These are phyloP conservation scores for Ilyonectria robusta DNA, from an alignment of 2,329 filamentous ascomycete genomes.

Conservation along the genomic window DNA sequence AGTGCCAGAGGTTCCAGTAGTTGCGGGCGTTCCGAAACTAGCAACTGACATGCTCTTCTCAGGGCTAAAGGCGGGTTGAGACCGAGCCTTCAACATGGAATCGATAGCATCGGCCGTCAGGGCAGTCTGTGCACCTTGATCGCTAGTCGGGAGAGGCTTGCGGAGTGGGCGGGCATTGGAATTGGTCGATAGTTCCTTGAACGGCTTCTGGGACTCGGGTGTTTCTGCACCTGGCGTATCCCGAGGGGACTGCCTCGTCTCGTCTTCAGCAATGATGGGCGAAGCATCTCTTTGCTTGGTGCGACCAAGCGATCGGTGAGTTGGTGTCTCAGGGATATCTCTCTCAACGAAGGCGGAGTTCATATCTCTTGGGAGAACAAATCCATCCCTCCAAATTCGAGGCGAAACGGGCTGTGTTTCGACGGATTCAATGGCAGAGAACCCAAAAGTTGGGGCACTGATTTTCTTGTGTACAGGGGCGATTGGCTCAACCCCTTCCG, in stretches of 20 bases:
- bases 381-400: conserved; percentile 68
- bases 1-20: conserved; percentile 56
- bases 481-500: conserved; percentile 58
- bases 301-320: conserved; percentile 59
- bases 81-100: conserved; percentile 72
- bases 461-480: conserved; percentile 47
- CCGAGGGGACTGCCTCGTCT: conserved; percentile 68
- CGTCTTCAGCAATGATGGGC: conserved; percentile 75
- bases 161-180: conserved; percentile 57
- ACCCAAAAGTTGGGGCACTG: conserved; percentile 53
- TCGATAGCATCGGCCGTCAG: conserved; percentile 89
- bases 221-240: conserved; percentile 59
- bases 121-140: conserved; percentile 86
- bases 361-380: conserved; percentile 68
- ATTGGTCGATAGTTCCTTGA: conserved; percentile 76
- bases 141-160: conserved; percentile 66
- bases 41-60: conserved; percentile 56
- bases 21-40: conserved; percentile 52
- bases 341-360: conserved; percentile 48
- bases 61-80: conserved; percentile 44
- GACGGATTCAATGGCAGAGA: conserved; percentile 62
- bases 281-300: conserved; percentile 58
- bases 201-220: conserved; percentile 69
- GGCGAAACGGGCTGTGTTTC: conserved; percentile 63
- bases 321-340: conserved; percentile 56